These are phyloP conservation scores for Pholiota adiposa DNA, from an alignment of 1,284 basidiomycete genomes.

Conservation along the genomic window DNA sequence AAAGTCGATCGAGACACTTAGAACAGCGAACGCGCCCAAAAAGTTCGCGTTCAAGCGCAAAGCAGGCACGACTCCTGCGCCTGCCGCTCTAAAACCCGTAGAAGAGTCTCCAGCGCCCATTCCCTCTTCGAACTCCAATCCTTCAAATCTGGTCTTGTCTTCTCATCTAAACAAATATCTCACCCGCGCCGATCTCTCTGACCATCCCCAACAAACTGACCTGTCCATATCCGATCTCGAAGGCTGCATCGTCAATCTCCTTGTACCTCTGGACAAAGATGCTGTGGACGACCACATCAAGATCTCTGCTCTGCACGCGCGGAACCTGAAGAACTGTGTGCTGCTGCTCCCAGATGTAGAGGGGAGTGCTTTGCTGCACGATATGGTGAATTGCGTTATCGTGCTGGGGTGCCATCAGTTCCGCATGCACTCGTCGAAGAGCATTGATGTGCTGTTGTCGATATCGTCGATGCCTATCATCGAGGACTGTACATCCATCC, in stretches of 20 bases:
- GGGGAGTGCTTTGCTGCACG: slow-evolving; percentile 74
- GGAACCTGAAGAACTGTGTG: slow-evolving; percentile 55
- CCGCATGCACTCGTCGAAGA: slow-evolving; percentile 74
- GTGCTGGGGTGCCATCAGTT: slow-evolving; percentile 83
- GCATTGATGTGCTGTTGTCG: slow-evolving; percentile 64
- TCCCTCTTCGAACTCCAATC: slow-evolving; percentile 27
- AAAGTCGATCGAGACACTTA: slow-evolving; percentile 52
- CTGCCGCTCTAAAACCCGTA: slow-evolving; percentile 13
- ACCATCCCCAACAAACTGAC: slow-evolving; percentile 42
- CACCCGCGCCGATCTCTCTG: slow-evolving; percentile 37
- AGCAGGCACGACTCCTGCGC: slow-evolving; percentile 12
- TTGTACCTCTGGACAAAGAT: slow-evolving; percentile 25
- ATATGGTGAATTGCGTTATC: slow-evolving; percentile 62
- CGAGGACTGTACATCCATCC: slow-evolving; percentile 65
- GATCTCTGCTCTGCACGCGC: slow-evolving; percentile 68
- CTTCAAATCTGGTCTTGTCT: slow-evolving; percentile 42
- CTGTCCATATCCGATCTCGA: slow-evolving; percentile 63
- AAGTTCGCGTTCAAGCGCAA: slow-evolving; percentile 73
- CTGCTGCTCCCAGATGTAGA: slow-evolving; percentile 65
- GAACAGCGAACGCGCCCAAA: slow-evolving; percentile 49
- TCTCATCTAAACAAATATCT: slow-evolving; percentile 46
- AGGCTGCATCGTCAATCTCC: slow-evolving; percentile 70
- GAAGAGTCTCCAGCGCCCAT: not conserved
- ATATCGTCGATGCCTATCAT: slow-evolving; percentile 76
- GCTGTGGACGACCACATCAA: slow-evolving; percentile 24